Conservation (phyloP, 805 yeast species). For the Nakazawaea molendinolei region DNA sequence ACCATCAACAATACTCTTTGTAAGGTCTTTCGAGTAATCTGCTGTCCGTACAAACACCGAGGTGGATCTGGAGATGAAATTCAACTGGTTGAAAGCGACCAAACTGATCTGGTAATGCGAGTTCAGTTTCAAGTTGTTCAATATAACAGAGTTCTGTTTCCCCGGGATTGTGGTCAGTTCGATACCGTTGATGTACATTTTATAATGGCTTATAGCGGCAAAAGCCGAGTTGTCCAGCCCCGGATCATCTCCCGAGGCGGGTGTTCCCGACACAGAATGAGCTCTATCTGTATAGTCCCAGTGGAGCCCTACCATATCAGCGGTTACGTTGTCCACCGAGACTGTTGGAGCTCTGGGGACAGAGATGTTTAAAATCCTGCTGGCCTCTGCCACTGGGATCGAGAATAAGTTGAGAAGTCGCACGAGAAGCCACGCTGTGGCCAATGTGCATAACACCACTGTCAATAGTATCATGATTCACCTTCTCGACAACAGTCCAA, state of each 20-base stretch:
- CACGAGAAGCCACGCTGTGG: constrained; percentile 22
- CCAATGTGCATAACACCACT: constrained; percentile 6
- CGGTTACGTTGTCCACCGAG: constrained; percentile 47
- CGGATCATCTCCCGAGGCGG: constrained; percentile 4
- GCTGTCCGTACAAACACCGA: constrained; percentile 35
- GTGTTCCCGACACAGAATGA: neutral
- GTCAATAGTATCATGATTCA: constrained; percentile 6
- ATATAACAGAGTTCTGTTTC: constrained; percentile 27
- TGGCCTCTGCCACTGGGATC: constrained; percentile 40
- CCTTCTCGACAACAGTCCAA: too few species aligned
- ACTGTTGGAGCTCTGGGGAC: constrained; percentile 51
- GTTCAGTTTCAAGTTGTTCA: constrained; percentile 26
- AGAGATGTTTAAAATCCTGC: constrained; percentile 39
- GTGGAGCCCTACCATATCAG: constrained; percentile 40
- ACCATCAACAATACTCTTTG: constrained; percentile 3
- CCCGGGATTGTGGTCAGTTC: constrained; percentile 29
- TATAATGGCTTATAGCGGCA: constrained; percentile 27
- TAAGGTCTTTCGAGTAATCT: too few species aligned
- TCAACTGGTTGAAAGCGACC: constrained; percentile 32
- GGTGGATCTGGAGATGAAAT: constrained; percentile 33
- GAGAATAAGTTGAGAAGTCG: constrained; percentile 21
- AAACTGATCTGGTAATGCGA: constrained; percentile 35
- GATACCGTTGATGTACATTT: constrained; percentile 33
- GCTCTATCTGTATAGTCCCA: constrained; percentile 38
- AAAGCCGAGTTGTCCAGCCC: neutral